A percentile compares a stretch with the other conserved stretches of the same genome.
Evolutionary conservation across 768 basidiomycete genomes (phyloP).

Genomic region (Krasilnikovozyma curviuscula): DNA sequence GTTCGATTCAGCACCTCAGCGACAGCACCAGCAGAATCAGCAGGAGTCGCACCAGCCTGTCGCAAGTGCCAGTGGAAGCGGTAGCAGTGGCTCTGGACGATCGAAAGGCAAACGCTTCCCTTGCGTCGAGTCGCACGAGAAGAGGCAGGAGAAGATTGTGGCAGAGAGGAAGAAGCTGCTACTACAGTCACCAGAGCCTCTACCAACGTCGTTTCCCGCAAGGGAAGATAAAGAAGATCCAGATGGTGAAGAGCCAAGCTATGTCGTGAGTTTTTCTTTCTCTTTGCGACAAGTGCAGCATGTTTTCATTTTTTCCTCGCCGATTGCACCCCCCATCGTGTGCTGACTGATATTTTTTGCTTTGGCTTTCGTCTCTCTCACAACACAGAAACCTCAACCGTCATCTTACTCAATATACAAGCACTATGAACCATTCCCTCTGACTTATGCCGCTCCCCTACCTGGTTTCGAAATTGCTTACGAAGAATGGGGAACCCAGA

Average conservation of each 20-base stretch:
- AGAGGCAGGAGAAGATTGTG: constrained; percentile 2
- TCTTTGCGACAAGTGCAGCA: not conserved
- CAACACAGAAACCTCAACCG: constrained; percentile 3
- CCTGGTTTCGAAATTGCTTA: constrained; percentile 73
- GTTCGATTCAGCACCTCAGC: no score
- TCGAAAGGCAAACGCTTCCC: no score
- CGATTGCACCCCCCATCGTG: constrained; percentile 13
- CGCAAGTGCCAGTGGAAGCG: no score
- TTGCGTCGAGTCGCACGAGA: constrained; percentile 11
- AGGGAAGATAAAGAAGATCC: constrained; percentile 8
- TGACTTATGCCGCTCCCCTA: constrained; percentile 33
- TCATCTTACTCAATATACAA: constrained; percentile 44
- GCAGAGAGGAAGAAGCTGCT: not conserved
- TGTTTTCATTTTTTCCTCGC: not conserved
- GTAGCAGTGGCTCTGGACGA: no score
- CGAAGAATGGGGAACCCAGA: constrained; percentile 92
- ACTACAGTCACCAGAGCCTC: not conserved
- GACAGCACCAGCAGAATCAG: no score
- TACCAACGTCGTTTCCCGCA: constrained; percentile 3
- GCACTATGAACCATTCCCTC: constrained; percentile 41
- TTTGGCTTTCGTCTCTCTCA: not conserved
- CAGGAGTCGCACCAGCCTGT: no score
- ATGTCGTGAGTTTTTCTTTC: constrained; percentile 1
- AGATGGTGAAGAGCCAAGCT: constrained; percentile 11
- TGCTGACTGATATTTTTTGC: constrained; percentile 3